phyloP scores from a whole-genome alignment of 805 yeast genomes.

The Lipomyces lipofer region DNA sequence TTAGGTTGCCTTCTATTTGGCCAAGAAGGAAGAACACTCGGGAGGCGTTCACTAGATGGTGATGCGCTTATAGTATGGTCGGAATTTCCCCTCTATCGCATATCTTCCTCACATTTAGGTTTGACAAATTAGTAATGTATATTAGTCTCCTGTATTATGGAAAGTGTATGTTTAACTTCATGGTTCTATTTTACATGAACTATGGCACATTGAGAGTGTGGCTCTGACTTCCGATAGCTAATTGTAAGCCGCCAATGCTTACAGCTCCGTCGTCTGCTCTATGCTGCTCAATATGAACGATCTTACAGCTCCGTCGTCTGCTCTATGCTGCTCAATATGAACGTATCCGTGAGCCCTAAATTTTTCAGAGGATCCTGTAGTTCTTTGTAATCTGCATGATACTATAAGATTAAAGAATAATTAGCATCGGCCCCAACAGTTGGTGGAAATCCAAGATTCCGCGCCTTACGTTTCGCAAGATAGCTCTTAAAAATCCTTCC shows the following conservation, averaged over 20 bases:
- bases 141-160: no score
- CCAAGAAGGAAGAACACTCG: slow-evolving; percentile 36
- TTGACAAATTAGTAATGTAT: no score
- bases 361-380: slow-evolving; percentile 21
- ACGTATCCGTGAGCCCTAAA: slow-evolving; percentile 25
- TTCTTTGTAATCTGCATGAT: slow-evolving; percentile 23
- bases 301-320: slow-evolving; percentile 23
- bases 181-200: no score
- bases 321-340: slow-evolving; percentile 20
- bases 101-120: no score
- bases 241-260: neutral
- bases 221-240: slow-evolving; percentile 2
- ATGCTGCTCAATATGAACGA: slow-evolving; percentile 14
- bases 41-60: slow-evolving; percentile 16
- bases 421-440: neutral
- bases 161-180: no score
- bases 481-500: slow-evolving; percentile 26
- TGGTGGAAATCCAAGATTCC: neutral
- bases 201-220: slow-evolving; percentile 1
- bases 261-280: slow-evolving; percentile 22
- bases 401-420: neutral
- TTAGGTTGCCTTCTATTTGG: slow-evolving; percentile 85
- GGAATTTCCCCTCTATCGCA: no score
- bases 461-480: slow-evolving; percentile 9
- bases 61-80: no score